phyloP scores from a whole-genome alignment of 805 yeast species.

The Candida manassasensis region DNA sequence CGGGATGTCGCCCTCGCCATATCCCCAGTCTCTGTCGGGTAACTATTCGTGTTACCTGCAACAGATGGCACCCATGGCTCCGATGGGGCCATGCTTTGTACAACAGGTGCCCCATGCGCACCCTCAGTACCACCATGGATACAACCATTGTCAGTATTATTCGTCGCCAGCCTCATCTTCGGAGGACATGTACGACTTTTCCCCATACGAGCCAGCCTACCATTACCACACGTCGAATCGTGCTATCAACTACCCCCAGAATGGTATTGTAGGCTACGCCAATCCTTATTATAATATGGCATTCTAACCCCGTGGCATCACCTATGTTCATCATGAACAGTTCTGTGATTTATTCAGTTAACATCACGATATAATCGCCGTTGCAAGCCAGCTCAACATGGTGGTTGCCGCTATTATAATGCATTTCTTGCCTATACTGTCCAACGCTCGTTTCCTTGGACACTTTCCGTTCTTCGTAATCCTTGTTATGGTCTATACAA shows the following conservation, averaged over 20 bases:
- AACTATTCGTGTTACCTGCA: neutral
- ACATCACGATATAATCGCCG: neutral
- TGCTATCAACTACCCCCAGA: constrained; percentile 13
- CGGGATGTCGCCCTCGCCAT: constrained; percentile 1
- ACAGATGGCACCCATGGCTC: constrained; percentile 1
- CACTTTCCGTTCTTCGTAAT: constrained; percentile 1
- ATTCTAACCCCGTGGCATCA: neutral
- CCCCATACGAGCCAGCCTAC: constrained; percentile 22
- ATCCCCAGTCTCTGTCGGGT: neutral
- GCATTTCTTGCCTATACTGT: no score
- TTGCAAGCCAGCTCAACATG: no score
- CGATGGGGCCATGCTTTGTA: constrained; percentile 4
- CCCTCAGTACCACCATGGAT: neutral
- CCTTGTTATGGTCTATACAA: no score
- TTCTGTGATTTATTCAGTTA: neutral
- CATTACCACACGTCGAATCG: constrained; percentile 13
- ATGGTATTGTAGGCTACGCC: constrained; percentile 28
- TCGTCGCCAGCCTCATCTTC: constrained; percentile 1
- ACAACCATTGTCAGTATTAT: neutral
- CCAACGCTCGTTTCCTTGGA: neutral
- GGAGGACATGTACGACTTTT: constrained; percentile 11
- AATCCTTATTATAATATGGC: constrained; percentile 29
- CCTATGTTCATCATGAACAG: constrained; percentile 8
- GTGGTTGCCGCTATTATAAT: no score
- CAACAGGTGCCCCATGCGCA: neutral